Evolutionary conservation across 345 rosid species (phyloP), one percentile per base, ranked within the genome.

Genomic region (Brassica cretica): DNA sequence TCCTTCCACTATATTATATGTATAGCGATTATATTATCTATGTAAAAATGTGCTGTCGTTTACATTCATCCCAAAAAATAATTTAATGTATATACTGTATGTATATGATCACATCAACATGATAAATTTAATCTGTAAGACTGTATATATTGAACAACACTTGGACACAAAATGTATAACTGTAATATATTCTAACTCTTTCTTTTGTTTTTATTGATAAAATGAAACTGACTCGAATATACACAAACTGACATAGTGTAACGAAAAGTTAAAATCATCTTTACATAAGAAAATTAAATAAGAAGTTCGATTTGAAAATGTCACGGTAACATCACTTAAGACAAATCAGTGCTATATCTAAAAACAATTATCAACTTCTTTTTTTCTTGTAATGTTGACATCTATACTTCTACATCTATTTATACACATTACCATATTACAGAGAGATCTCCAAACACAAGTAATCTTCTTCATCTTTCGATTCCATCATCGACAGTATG

Each of bases 401-500:
- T 41, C 49, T 41, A 41, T 41, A 41, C 49, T 41, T 41, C 49
- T 41, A 41, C 49, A 41, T 41, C 49, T 41, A 41, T 41, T 41
- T 41, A 41, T 41, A 46, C 55, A 46, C 55, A n/a, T 65, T 8
- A 9, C 61, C 66, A 68, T 30, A 64, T 10, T 18, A 49, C 6
- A 68, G 1, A 69, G 10, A 51, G 58, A 63, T 73, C 66, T 33
- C 56, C 21, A 58, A 16, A 39, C 24, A 80, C 41, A 9, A 75
- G 10, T 64, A 25, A 56, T 10, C 56, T 62, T 64, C 33, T 58
- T 30, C 35, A 64, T 41, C 39, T 0, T 18, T 55, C 14, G 5
- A 49, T 18, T 51, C 32, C 9, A 77, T 14, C 18, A n/a, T 49
- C 18, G 7, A 46, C 78, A 84, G 70, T 77, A 87, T 88, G 93